phyloP scores from a whole-genome alignment of 176 grass and related monocot genomes.

The Triticum turgidum region DNA sequence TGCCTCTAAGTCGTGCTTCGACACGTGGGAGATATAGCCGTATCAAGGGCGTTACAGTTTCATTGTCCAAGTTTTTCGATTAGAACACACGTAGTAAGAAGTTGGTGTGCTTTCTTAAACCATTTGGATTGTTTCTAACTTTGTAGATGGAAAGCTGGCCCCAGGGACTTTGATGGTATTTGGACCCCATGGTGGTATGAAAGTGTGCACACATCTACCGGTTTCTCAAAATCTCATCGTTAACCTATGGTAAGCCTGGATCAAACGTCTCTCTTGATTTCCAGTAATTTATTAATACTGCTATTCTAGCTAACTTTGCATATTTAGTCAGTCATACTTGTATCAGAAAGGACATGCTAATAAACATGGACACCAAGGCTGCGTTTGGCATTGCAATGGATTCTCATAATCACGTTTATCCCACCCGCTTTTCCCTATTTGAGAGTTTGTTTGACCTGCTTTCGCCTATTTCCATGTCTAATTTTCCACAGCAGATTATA shows the following conservation, averaged over 20 bases:
- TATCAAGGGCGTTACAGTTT: no score
- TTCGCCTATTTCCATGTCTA: no score
- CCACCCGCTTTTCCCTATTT: no score
- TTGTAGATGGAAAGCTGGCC: slow-evolving; percentile 92
- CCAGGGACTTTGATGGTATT: slow-evolving; percentile 79
- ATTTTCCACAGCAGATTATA: no score
- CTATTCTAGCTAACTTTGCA: background rate
- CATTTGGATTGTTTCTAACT: background rate
- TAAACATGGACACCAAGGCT: background rate
- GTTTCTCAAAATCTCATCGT: slow-evolving; percentile 48
- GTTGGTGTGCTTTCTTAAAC: background rate
- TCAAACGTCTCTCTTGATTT: background rate
- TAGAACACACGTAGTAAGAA: background rate
- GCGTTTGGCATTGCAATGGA: no score
- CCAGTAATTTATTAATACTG: background rate
- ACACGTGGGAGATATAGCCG: no score
- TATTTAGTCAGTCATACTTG: background rate
- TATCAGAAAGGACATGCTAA: background rate
- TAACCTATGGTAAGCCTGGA: slow-evolving; percentile 60
- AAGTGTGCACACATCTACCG: slow-evolving; percentile 77
- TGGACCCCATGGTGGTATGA: slow-evolving; percentile 97
- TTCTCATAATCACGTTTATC: no score
- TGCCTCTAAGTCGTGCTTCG: no score
- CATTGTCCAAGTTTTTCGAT: no score
- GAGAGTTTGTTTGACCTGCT: no score